phyloP scores from a whole-genome alignment of 257 asterid species.

The Solanum pennellii region DNA sequence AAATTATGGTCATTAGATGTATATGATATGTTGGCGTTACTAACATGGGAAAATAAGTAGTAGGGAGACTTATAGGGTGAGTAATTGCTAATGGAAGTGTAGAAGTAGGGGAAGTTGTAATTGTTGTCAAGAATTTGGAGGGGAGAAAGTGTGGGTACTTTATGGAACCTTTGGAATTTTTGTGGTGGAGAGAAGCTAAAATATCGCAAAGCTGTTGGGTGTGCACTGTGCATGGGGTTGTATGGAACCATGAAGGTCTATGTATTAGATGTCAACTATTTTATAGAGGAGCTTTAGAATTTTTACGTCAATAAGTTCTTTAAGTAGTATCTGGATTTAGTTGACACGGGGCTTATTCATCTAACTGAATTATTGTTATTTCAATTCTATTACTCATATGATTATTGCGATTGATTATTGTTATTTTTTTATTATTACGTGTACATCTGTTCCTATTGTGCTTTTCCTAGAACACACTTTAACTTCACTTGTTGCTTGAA shows the following conservation, averaged over 20 bases:
- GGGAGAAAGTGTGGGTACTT: not conserved
- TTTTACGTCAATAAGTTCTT: not conserved
- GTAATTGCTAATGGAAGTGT: not conserved
- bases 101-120: not conserved
- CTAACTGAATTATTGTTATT: not conserved
- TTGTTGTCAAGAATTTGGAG: not conserved
- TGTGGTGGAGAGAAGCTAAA: not conserved
- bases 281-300: not conserved
- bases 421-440: not conserved
- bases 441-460: not conserved
- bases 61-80: not conserved
- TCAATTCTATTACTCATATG: not conserved
- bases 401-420: not conserved
- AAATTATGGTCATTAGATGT: not conserved
- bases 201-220: not conserved
- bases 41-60: not conserved
- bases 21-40: not conserved
- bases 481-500: not conserved
- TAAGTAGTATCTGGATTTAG: not conserved
- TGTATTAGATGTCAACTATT: not conserved
- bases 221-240: not conserved
- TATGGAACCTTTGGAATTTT: not conserved
- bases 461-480: not conserved
- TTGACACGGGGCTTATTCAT: not conserved
- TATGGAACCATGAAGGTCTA: not conserved